Evolutionary conservation across 1,139 yeast genomes (phyloP).

Genomic region (Sugiyamaella xylanicola): DNA sequence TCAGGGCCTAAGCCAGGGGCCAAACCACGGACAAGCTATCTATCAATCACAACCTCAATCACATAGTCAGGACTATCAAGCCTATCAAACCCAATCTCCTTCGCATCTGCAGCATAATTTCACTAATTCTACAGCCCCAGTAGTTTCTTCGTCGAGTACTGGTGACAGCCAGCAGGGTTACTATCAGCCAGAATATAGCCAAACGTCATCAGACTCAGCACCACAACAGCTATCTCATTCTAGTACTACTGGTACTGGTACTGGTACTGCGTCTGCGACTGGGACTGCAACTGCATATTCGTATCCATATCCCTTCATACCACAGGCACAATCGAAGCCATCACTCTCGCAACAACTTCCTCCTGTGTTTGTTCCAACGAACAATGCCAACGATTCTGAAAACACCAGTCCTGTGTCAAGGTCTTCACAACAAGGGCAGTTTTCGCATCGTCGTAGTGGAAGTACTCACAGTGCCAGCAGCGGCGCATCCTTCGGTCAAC

Average conservation of each 20-base stretch:
- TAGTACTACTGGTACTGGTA: no score
- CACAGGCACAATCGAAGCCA: not conserved
- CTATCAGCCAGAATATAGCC: not conserved
- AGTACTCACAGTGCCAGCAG: conserved; percentile 26
- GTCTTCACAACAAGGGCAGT: conserved; percentile 13
- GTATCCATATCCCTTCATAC: not conserved
- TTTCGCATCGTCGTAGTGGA: conserved; percentile 23
- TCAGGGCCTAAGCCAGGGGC: not conserved
- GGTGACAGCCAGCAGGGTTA: no score
- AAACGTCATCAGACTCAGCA: conserved; percentile 14
- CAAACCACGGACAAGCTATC: not conserved
- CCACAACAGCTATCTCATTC: not conserved
- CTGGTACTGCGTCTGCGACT: no score
- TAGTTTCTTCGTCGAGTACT: no score
- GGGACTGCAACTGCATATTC: not conserved
- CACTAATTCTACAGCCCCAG: not conserved
- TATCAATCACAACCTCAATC: not conserved
- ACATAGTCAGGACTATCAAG: not conserved
- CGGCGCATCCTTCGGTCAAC: conserved; percentile 23
- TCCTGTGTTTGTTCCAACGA: not conserved
- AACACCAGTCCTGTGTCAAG: conserved; percentile 12
- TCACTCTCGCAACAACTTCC: not conserved
- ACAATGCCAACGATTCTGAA: conserved; percentile 11
- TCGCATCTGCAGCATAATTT: not conserved
- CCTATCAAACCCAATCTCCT: not conserved